Evolutionary conservation across 2,329 filamentous ascomycete species (phyloP).

Genomic region (Apiospora saccharicola): DNA sequence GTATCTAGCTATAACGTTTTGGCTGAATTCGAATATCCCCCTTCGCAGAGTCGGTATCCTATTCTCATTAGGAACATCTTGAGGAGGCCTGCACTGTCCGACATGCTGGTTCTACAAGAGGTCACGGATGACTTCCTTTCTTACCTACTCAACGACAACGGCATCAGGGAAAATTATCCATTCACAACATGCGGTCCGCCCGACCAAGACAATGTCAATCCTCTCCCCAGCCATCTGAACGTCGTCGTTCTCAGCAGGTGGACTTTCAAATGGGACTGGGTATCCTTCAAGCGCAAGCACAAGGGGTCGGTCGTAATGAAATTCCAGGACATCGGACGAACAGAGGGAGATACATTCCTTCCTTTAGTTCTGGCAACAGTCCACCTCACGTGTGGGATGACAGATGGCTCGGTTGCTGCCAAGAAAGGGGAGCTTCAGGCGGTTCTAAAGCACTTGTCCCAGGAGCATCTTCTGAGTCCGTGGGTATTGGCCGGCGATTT

Average conservation of each 20-base stretch:
- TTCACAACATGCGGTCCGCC: conserved; percentile 67
- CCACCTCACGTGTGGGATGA: conserved; percentile 68
- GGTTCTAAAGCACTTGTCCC: conserved; percentile 55
- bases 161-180: conserved; percentile 57
- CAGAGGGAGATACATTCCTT: conserved; percentile 36
- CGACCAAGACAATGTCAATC: conserved; percentile 56
- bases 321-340: conserved; percentile 44
- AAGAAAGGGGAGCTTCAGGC: conserved; percentile 64
- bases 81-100: conserved; percentile 49
- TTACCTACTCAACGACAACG: conserved; percentile 56
- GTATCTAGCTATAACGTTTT: conserved; percentile 62
- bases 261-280: conserved; percentile 61
- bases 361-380: conserved; percentile 62
- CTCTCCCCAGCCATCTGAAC: conserved; percentile 67
- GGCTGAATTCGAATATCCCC: conserved; percentile 58
- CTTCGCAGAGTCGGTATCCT: conserved; percentile 50
- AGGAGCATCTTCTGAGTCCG: conserved; percentile 50
- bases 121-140: conserved; percentile 70
- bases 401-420: conserved; percentile 61
- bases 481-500: conserved; percentile 70
- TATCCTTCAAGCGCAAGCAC: conserved; percentile 62
- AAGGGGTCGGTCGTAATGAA: conserved; percentile 63
- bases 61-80: conserved; percentile 54
- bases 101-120: conserved; percentile 65
- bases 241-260: conserved; percentile 65